Evolutionary conservation across 805 yeast genomes (phyloP).

Genomic region (Tetrapisispora namnaoensis): DNA sequence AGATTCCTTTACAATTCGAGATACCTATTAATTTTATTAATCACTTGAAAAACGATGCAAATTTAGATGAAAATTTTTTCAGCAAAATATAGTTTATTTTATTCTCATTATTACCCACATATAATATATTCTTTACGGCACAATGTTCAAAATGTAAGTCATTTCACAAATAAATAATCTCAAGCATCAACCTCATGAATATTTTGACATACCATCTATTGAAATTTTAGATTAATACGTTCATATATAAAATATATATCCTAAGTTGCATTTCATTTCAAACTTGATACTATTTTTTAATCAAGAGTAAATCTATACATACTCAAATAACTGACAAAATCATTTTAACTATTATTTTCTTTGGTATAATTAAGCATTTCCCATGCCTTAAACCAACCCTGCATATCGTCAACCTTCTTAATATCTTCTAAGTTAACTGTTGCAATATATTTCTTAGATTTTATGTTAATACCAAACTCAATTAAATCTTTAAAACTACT

Average conservation of each 20-base stretch:
- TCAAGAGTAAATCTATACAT: not conserved
- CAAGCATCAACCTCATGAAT: not conserved
- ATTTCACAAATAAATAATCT: not conserved
- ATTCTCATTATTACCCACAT: not conserved
- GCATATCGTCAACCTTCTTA: conserved; percentile 23
- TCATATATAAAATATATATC: too few species aligned
- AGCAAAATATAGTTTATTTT: not conserved
- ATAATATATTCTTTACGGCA: not conserved
- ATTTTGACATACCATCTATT: not conserved
- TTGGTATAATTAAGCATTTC: not conserved
- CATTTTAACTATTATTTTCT: not conserved
- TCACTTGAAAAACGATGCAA: conserved; percentile 7
- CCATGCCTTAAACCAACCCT: conserved; percentile 26
- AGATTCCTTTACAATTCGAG: conserved; percentile 18
- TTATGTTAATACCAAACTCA: conserved; percentile 46
- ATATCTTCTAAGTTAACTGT: conserved; percentile 51
- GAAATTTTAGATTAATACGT: not conserved
- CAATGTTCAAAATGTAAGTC: too few species aligned
- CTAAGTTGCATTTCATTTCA: not conserved
- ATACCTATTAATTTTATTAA: conserved; percentile 19
- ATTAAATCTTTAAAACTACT: conserved; percentile 78
- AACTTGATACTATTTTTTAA: not conserved
- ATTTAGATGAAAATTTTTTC: conserved; percentile 5
- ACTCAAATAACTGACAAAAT: too few species aligned
- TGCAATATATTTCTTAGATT: conserved; percentile 52